Percentiles rank a stretch among this genome's conserved stretches.
phyloP scores from a whole-genome alignment of 768 basidiomycete species.

The Tulasnella sp. region DNA sequence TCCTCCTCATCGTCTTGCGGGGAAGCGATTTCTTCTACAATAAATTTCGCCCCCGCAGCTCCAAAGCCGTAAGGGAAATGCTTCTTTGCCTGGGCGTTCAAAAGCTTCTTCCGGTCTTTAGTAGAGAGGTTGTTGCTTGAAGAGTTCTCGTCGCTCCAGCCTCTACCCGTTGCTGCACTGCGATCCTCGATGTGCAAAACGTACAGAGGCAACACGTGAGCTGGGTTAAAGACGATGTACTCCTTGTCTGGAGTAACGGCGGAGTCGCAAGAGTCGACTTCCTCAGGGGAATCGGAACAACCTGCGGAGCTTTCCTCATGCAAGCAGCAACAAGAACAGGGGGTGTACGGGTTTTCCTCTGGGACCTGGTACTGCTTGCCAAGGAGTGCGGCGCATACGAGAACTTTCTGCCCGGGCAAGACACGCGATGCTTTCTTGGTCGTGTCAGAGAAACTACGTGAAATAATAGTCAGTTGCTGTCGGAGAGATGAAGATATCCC shows the following conservation, averaged over 20 bases:
- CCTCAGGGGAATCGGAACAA: no score
- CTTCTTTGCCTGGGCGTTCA: not conserved
- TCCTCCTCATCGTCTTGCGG: not conserved
- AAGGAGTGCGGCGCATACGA: not conserved
- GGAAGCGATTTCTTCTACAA: not conserved
- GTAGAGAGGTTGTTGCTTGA: not conserved
- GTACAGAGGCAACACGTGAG: not conserved
- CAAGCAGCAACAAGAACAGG: not conserved
- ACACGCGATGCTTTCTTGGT: not conserved
- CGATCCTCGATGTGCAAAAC: not conserved
- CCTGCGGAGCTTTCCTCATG: not conserved
- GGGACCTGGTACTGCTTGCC: not conserved
- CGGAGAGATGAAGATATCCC: not conserved
- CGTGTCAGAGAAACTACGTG: not conserved
- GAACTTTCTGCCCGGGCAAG: not conserved
- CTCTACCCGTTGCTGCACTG: not conserved
- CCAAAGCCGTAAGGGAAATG: conserved; percentile 3
- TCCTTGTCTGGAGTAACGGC: not conserved
- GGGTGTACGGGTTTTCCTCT: not conserved
- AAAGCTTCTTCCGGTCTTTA: not conserved
- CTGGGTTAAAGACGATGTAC: not conserved
- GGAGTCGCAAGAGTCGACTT: not conserved
- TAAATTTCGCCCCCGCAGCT: not conserved
- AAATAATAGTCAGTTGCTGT: not conserved
- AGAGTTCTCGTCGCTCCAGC: not conserved